Percentiles rank a stretch among this genome's conserved stretches.
These are phyloP conservation scores for Candida verbasci DNA, from an alignment of 805 yeast genomes.

Conservation along the genomic window DNA sequence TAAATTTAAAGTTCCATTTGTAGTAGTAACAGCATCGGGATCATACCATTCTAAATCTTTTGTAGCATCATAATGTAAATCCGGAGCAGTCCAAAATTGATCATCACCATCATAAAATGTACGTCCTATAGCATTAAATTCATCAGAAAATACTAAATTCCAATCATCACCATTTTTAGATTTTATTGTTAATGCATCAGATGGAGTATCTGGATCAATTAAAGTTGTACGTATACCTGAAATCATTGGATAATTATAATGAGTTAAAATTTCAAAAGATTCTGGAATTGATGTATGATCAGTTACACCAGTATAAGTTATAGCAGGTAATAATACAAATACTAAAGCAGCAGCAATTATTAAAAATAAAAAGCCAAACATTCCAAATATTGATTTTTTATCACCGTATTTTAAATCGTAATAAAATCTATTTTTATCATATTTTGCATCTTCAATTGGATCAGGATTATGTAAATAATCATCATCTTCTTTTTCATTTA, in stretches of 20 bases:
- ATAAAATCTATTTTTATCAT: constrained; percentile 64
- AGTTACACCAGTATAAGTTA: constrained; percentile 75
- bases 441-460: constrained; percentile 85
- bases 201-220: constrained; percentile 41
- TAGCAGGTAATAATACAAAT: constrained; percentile 75
- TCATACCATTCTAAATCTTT: constrained; percentile 43
- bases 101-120: constrained; percentile 43
- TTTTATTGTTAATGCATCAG: constrained; percentile 19
- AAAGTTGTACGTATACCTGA: constrained; percentile 32
- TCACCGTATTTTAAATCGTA: constrained; percentile 66
- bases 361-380: constrained; percentile 54
- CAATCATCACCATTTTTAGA: constrained; percentile 27
- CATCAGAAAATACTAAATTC: constrained; percentile 38
- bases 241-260: constrained; percentile 33
- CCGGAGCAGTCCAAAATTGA: constrained; percentile 40
- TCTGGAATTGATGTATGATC: constrained; percentile 16
- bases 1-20: constrained; percentile 31
- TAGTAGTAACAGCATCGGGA: constrained; percentile 39
- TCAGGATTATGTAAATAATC: constrained; percentile 96
- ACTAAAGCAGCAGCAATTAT: constrained; percentile 58
- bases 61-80: constrained; percentile 39
- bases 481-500: constrained; percentile 92
- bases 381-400: constrained; percentile 55
- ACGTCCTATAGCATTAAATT: constrained; percentile 40
- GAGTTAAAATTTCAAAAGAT: constrained; percentile 44